phyloP scores from a whole-genome alignment of 257 asterid species.

The Ehretia macrophylla region DNA sequence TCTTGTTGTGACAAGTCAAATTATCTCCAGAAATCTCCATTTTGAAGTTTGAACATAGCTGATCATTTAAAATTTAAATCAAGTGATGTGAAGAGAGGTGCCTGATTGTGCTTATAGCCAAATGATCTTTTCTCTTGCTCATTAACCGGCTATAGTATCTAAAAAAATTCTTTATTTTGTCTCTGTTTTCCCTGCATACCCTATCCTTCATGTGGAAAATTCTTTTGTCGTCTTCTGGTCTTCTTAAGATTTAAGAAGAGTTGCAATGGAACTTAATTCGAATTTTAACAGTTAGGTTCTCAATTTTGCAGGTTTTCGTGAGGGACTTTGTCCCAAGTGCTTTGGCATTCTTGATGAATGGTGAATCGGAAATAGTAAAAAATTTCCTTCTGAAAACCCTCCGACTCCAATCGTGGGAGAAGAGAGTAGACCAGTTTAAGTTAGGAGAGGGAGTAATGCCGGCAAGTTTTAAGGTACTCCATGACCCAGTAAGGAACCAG shows the following conservation, averaged over 20 bases:
- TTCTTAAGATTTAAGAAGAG: too few species aligned
- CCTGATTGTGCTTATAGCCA: too few species aligned
- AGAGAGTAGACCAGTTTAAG: constrained; percentile 82
- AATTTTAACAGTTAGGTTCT: not conserved
- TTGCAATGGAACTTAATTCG: not conserved
- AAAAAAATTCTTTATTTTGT: not conserved
- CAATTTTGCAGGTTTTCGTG: constrained; percentile 60
- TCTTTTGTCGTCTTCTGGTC: too few species aligned
- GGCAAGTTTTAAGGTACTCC: constrained; percentile 91
- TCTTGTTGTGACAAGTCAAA: too few species aligned
- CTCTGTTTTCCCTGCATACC: not conserved
- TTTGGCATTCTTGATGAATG: constrained; percentile 89
- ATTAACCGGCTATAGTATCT: not conserved
- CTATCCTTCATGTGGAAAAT: not conserved
- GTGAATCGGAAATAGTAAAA: constrained; percentile 93
- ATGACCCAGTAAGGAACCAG: constrained; percentile 65
- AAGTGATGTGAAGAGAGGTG: too few species aligned
- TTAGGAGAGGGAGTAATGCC: constrained; percentile 95
- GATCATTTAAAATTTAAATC: too few species aligned
- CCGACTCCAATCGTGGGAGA: constrained; percentile 94
- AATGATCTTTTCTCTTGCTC: too few species aligned
- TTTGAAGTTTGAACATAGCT: too few species aligned
- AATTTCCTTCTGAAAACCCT: constrained; percentile 75
- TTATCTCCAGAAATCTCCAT: too few species aligned
- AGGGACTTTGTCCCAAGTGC: constrained; percentile 94